Percentiles rank a stretch among this genome's conserved stretches.
Conservation (phyloP, 139 green algal species). For the Pseudopediastrum boryanum region DNA sequence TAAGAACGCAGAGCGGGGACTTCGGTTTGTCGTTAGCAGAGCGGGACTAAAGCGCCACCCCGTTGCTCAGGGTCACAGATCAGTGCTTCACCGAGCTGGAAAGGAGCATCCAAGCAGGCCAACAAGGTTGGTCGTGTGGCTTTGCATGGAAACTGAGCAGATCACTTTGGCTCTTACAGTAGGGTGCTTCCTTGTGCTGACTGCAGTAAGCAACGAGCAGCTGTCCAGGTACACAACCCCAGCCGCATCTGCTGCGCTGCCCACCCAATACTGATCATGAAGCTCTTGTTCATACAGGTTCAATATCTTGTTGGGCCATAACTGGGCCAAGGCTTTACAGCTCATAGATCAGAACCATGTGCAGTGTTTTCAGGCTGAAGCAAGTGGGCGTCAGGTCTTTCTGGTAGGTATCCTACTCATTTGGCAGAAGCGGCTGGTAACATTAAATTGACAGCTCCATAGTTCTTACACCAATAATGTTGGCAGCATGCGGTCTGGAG, state of each 20-base stretch:
- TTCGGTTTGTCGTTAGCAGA: too few relatives aligned
- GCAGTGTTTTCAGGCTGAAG: slow-evolving; percentile 58
- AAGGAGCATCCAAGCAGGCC: not conserved
- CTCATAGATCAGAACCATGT: slow-evolving; percentile 76
- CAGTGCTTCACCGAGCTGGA: slow-evolving; percentile 30
- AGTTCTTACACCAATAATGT: not conserved
- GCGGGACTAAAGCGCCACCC: not conserved
- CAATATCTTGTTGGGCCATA: slow-evolving; percentile 73
- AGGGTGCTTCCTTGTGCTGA: not conserved
- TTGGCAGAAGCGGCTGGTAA: not conserved
- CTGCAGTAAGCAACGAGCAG: slow-evolving; percentile 14
- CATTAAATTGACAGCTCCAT: not conserved
- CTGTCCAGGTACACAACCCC: slow-evolving; percentile 12
- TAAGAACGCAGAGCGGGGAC: too few relatives aligned
- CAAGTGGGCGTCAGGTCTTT: slow-evolving; percentile 61
- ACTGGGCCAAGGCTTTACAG: slow-evolving; percentile 71
- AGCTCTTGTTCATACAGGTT: slow-evolving; percentile 47
- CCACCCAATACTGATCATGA: not conserved
- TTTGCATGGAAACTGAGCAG: not conserved
- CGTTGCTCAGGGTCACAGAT: slow-evolving; percentile 15
- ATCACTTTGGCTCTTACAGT: too few relatives aligned
- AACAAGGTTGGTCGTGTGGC: not conserved
- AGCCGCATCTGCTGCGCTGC: not conserved
- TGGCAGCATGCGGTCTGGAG: not conserved
- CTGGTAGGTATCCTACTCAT: slow-evolving; percentile 48